Evolutionary conservation across 2,329 filamentous ascomycete species (phyloP).

Genomic region (Dactylellina drechsleri): DNA sequence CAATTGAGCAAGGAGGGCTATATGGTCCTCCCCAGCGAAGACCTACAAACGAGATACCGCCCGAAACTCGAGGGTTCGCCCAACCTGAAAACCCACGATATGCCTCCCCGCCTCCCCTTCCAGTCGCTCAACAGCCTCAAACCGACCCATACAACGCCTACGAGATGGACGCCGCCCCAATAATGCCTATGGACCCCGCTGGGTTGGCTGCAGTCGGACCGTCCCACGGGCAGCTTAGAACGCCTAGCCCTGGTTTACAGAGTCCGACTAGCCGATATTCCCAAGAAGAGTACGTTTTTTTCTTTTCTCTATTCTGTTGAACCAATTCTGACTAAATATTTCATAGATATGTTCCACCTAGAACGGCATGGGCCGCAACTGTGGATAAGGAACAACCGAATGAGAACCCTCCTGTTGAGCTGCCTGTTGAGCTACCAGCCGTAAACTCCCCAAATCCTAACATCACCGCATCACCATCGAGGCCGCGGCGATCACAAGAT

Average conservation of each 20-base stretch:
- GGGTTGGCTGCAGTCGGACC: constrained; percentile 37
- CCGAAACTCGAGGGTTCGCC: constrained; percentile 22
- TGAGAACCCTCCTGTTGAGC: constrained; percentile 47
- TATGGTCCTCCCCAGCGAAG: constrained; percentile 50
- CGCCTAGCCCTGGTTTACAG: constrained; percentile 44
- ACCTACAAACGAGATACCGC: constrained; percentile 41
- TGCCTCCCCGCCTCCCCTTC: constrained; percentile 35
- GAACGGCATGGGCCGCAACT: constrained; percentile 55
- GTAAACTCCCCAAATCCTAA: constrained; percentile 18
- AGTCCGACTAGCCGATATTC: constrained; percentile 54
- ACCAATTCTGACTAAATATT: constrained; percentile 15
- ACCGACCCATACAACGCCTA: constrained; percentile 41
- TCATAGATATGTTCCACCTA: constrained; percentile 57
- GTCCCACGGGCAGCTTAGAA: constrained; percentile 18
- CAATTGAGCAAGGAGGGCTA: constrained; percentile 30
- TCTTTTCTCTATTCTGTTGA: not conserved
- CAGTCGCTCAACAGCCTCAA: constrained; percentile 1
- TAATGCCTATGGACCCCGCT: constrained; percentile 25
- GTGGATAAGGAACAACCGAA: constrained; percentile 19
- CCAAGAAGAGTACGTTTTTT: constrained; percentile 48
- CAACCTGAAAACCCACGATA: constrained; percentile 50
- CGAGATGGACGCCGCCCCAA: constrained; percentile 52
- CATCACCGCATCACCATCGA: constrained; percentile 28
- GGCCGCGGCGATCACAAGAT: constrained; percentile 59
- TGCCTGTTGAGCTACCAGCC: constrained; percentile 57